Conservation (phyloP, 108 stramenopile species). For the Chaetoceros tenuissimus region DNA sequence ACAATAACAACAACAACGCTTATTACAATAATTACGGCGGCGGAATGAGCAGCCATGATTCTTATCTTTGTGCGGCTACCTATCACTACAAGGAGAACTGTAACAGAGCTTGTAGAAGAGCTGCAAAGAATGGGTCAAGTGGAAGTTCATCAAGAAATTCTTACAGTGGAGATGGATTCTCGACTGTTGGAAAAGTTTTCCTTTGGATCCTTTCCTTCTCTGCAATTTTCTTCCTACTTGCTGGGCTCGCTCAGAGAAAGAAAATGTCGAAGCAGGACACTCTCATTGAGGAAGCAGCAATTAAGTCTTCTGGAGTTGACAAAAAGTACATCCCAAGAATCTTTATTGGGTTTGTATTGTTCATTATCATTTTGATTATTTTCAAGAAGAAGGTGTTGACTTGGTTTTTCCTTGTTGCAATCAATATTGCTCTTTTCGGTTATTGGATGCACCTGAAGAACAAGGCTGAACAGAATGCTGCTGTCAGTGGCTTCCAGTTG, state of each 20-base stretch:
- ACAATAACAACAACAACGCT: not conserved
- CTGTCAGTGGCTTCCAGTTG: conserved; percentile 12
- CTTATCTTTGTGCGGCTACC: not conserved
- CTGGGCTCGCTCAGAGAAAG: not conserved
- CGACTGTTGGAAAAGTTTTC: not conserved
- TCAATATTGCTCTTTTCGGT: conserved; percentile 1
- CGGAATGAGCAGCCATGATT: not conserved
- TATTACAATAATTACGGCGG: not conserved
- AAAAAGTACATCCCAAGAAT: conserved; percentile 1
- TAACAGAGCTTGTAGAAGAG: not conserved
- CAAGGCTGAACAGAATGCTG: conserved; percentile 22
- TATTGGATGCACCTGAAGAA: conserved; percentile 45
- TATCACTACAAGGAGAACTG: not conserved
- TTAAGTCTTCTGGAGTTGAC: not conserved
- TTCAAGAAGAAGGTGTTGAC: conserved; percentile 2
- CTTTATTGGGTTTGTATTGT: not conserved
- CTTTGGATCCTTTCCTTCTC: not conserved
- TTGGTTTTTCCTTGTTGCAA: conserved; percentile 2
- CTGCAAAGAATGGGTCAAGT: not conserved
- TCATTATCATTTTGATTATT: not conserved
- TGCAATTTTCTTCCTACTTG: not conserved
- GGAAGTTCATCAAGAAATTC: not conserved
- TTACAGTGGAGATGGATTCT: not conserved
- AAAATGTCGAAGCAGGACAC: not conserved
- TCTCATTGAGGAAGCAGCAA: not conserved